Evolutionary conservation across 306 rosid genomes (phyloP).

Genomic region (Dicorynia guianensis): DNA sequence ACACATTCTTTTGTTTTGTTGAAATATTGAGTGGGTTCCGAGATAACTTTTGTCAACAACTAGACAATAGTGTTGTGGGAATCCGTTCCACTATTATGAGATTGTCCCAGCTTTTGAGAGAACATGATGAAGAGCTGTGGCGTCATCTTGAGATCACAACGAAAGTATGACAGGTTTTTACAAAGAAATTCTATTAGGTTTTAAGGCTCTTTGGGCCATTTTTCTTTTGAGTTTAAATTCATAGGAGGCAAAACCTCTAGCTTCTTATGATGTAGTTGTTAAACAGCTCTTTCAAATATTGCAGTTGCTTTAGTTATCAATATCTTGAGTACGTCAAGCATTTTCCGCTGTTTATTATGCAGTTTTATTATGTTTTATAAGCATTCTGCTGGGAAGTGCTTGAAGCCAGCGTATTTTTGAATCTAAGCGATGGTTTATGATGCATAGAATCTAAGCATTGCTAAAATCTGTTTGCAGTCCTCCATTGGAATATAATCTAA

Average conservation of each 20-base stretch:
- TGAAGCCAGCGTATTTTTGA: neutral
- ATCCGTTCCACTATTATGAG: constrained; percentile 92
- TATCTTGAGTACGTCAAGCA: neutral
- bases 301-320: constrained; percentile 14
- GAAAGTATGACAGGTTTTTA: constrained; percentile 64
- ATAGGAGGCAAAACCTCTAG: neutral
- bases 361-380: neutral
- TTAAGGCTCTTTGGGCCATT: constrained; percentile 3
- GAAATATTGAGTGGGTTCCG: constrained; percentile 96
- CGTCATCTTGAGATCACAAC: constrained; percentile 99
- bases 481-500: neutral
- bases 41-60: constrained; percentile 97
- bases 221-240: constrained; percentile 10
- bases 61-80: constrained; percentile 97
- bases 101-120: constrained; percentile 88
- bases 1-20: constrained; percentile 97
- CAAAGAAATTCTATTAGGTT: constrained; percentile 5
- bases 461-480: neutral
- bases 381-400: neutral
- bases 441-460: neutral
- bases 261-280: neutral
- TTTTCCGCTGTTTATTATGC: constrained; percentile 18
- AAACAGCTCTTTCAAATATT: constrained; percentile 1
- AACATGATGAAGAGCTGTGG: constrained; percentile 98
- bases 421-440: neutral